These are phyloP conservation scores for Periconia macrospinosa DNA, from an alignment of 2,329 filamentous ascomycete genomes.

Conservation along the genomic window DNA sequence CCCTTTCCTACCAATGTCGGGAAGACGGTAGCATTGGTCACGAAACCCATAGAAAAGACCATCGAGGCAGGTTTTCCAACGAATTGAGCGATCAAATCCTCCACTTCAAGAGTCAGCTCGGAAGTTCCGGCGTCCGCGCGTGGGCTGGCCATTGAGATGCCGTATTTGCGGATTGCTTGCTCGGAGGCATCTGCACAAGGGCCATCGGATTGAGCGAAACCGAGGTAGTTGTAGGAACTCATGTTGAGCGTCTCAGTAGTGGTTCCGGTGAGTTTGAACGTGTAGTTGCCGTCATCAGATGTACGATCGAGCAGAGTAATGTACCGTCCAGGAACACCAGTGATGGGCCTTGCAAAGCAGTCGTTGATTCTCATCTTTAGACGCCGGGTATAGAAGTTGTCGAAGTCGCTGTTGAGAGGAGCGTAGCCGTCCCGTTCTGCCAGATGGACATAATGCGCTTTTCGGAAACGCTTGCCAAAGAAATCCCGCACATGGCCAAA, in stretches of 20 bases:
- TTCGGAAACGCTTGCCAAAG: slow-evolving; percentile 93
- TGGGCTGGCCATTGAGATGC: slow-evolving; percentile 79
- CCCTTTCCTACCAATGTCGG: slow-evolving; percentile 91
- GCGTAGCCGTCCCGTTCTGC: slow-evolving; percentile 87
- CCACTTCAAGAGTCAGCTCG: slow-evolving; percentile 85
- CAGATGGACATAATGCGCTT: slow-evolving; percentile 83
- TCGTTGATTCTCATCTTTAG: slow-evolving; percentile 95
- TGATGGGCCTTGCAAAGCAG: slow-evolving; percentile 90
- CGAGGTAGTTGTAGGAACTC: slow-evolving; percentile 99
- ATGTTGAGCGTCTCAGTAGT: slow-evolving; percentile 95
- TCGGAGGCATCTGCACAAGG: slow-evolving; percentile 94
- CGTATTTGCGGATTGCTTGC: slow-evolving; percentile 80
- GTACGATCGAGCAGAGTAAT: slow-evolving; percentile 91
- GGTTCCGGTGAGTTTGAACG: slow-evolving; percentile 86
- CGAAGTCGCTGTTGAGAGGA: slow-evolving; percentile 95
- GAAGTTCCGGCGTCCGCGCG: slow-evolving; percentile 83
- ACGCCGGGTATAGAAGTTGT: slow-evolving; percentile 94
- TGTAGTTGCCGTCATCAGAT: slow-evolving; percentile 88
- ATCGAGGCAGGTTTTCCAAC: slow-evolving; percentile 93
- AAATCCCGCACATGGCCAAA: slow-evolving; percentile 96
- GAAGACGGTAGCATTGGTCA: slow-evolving; percentile 92
- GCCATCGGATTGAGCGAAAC: slow-evolving; percentile 95
- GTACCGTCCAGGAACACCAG: slow-evolving; percentile 89
- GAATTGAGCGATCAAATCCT: slow-evolving; percentile 85
- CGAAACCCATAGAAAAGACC: slow-evolving; percentile 99